phyloP scores from a whole-genome alignment of 768 basidiomycete genomes.

The Suillus cothurnatus region DNA sequence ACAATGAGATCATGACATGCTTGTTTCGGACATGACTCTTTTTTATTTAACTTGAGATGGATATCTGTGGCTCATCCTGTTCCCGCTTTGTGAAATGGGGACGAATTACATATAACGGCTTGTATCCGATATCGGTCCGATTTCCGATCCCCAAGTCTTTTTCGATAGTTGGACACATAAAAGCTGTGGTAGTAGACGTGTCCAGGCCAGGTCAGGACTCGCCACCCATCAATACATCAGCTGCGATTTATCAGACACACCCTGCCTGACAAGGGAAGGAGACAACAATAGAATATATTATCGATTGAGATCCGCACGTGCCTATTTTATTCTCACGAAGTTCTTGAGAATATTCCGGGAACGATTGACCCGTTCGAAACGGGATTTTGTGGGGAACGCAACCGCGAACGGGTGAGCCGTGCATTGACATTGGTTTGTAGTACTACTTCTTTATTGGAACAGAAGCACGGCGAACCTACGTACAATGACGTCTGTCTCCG shows the following conservation, averaged over 20 bases:
- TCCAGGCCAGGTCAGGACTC: neutral
- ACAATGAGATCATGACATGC: conserved; percentile 2
- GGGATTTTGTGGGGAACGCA: conserved; percentile 19
- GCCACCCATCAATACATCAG: too few relatives aligned
- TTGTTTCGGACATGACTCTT: neutral
- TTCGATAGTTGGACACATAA: too few relatives aligned
- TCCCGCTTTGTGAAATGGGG: conserved; percentile 6
- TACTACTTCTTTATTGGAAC: neutral
- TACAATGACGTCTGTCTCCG: neutral
- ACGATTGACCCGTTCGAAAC: conserved; percentile 22
- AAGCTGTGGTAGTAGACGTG: neutral
- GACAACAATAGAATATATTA: conserved; percentile 9
- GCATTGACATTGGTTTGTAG: neutral
- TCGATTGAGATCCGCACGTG: conserved; percentile 10
- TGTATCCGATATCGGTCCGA: neutral
- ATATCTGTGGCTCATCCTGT: neutral
- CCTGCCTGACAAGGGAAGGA: neutral
- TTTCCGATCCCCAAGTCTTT: neutral
- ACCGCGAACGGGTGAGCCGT: too few relatives aligned
- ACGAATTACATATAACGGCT: neutral
- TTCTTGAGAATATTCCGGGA: conserved; percentile 19
- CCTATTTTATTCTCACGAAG: conserved; percentile 19
- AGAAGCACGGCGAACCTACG: neutral
- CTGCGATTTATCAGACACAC: conserved; percentile 11
- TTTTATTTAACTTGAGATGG: neutral